Evolutionary conservation across 2,329 filamentous ascomycete genomes (phyloP).

Genomic region (Aaosphaeria pasadenensis): DNA sequence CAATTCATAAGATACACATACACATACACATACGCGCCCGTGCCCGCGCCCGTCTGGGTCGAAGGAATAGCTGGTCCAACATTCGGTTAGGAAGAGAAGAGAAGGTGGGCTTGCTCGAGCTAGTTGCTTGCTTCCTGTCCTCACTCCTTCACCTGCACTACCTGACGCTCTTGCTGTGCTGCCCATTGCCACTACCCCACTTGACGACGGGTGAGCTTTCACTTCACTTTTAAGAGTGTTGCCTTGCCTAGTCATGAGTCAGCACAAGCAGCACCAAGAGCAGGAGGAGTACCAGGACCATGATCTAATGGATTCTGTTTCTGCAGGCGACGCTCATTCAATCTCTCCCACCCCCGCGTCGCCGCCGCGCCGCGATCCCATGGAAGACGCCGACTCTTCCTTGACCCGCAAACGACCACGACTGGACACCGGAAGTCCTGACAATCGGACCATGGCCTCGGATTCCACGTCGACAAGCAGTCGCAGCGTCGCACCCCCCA

Average conservation of each 20-base stretch:
- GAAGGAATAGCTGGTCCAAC: too few species aligned
- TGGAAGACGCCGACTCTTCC: conserved; percentile 44
- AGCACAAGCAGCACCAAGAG: conserved; percentile 1
- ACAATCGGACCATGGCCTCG: conserved; percentile 21
- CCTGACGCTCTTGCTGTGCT: conserved; percentile 11
- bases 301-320: conserved; percentile 31
- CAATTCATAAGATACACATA: too few species aligned
- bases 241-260: conserved; percentile 29
- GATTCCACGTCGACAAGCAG: conserved; percentile 16
- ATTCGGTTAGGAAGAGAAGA: too few species aligned
- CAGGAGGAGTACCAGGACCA: conserved; percentile 13
- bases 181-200: conserved; percentile 2
- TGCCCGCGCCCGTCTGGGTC: too few species aligned
- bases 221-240: conserved; percentile 2
- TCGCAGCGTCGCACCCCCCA: conserved; percentile 7
- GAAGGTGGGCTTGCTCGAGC: too few species aligned
- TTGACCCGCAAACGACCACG: conserved; percentile 46
- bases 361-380: conserved; percentile 41
- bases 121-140: too few species aligned
- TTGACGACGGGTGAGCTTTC: too few species aligned
- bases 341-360: conserved; percentile 29
- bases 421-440: conserved; percentile 37
- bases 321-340: conserved; percentile 23
- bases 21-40: too few species aligned
- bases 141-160: too few species aligned